These are phyloP conservation scores for Mycosarcoma maydis DNA, from an alignment of 1,284 basidiomycete species.

Conservation along the genomic window DNA sequence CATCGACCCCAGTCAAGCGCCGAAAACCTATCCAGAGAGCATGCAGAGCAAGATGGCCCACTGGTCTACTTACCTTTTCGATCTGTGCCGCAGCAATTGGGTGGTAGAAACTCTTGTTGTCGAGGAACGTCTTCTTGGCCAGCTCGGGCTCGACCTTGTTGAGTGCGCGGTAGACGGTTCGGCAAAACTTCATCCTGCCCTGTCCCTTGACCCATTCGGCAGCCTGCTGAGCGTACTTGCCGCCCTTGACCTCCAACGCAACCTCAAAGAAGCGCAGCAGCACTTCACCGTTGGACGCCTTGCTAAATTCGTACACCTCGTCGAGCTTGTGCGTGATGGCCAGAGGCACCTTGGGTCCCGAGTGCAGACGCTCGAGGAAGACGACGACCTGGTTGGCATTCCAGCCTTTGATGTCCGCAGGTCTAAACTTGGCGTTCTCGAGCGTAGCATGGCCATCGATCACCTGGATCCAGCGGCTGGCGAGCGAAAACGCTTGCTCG, in stretches of 20 bases:
- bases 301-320: conserved; percentile 68
- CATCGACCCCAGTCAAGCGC: neutral
- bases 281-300: conserved; percentile 69
- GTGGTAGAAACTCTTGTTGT: conserved; percentile 71
- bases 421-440: conserved; percentile 37
- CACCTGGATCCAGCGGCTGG: conserved; percentile 76
- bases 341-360: conserved; percentile 63
- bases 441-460: conserved; percentile 24
- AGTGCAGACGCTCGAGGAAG: conserved; percentile 70
- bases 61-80: conserved; percentile 64
- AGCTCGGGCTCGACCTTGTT: conserved; percentile 73
- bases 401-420: conserved; percentile 58
- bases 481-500: conserved; percentile 74
- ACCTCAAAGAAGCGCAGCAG: conserved; percentile 70
- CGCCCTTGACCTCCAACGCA: conserved; percentile 68
- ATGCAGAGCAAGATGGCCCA: too few species aligned
- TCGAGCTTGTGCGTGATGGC: conserved; percentile 67
- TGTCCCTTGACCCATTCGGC: conserved; percentile 70
- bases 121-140: conserved; percentile 73
- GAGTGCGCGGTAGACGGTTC: conserved; percentile 69
- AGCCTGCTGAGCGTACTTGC: conserved; percentile 69
- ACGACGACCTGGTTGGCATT: conserved; percentile 68
- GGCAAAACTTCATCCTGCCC: conserved; percentile 70
- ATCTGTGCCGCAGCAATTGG: conserved; percentile 66
- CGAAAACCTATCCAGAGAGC: neutral